Percentiles rank a stretch among this genome's conserved stretches.
Evolutionary conservation across 352 stramenopile genomes (phyloP).

Genomic region (Phytophthora ohioensis): DNA sequence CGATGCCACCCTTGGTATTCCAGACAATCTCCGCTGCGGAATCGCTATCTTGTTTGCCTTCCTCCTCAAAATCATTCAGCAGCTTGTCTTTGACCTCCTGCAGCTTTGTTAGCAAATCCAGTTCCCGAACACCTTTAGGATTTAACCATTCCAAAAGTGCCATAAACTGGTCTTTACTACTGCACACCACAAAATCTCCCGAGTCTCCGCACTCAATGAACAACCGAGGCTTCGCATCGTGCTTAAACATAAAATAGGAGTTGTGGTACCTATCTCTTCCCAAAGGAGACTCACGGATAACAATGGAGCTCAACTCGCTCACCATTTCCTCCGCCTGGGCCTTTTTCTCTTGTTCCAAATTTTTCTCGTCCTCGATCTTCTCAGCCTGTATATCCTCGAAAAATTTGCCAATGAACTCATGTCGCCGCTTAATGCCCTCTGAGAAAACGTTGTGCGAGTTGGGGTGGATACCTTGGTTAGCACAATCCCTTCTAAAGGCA

Average conservation of each 20-base stretch:
- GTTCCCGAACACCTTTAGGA: conserved; percentile 74
- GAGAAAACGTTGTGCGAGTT: conserved; percentile 77
- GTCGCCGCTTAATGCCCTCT: conserved; percentile 65
- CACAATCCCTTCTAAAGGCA: conserved; percentile 66
- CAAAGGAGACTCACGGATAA: conserved; percentile 74
- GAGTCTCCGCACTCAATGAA: conserved; percentile 78
- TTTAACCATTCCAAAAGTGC: conserved; percentile 77
- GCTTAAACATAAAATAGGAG: conserved; percentile 82
- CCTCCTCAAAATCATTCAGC: conserved; percentile 35
- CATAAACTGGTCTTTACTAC: conserved; percentile 48
- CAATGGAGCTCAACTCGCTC: conserved; percentile 53
- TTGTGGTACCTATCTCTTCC: conserved; percentile 83
- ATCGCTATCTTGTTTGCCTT: conserved; percentile 30
- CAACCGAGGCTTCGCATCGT: conserved; percentile 63
- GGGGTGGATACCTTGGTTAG: conserved; percentile 66
- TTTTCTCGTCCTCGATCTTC: conserved; percentile 58
- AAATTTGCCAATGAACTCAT: conserved; percentile 74
- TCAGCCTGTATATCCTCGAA: conserved; percentile 67
- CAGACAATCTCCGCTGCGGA: conserved; percentile 25
- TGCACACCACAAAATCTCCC: conserved; percentile 68
- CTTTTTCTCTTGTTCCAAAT: conserved; percentile 63
- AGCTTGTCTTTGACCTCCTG: conserved; percentile 54
- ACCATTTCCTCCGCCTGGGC: conserved; percentile 48
- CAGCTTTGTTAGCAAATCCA: conserved; percentile 69
- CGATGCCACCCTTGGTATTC: conserved; percentile 45